Conservation (phyloP, 2,329 filamentous ascomycete species). For the Colletotrichum spinosum region DNA sequence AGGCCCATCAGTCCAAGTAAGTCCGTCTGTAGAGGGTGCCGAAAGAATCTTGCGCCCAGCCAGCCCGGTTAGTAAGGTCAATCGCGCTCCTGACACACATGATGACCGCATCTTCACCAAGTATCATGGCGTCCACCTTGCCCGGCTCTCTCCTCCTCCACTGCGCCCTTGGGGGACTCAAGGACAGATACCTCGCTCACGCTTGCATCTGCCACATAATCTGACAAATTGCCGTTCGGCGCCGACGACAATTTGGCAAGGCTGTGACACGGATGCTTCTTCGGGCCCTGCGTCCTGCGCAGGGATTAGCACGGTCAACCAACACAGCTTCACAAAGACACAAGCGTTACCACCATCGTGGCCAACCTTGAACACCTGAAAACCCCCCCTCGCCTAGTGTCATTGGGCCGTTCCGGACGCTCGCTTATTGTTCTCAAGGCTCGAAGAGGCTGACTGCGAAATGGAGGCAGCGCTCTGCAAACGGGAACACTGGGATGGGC, state of each 20-base stretch:
- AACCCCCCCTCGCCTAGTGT: constrained; percentile 25
- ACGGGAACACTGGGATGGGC: constrained; percentile 27
- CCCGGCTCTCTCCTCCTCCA: constrained; percentile 8
- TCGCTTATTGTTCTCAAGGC: constrained; percentile 16
- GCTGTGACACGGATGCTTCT: constrained; percentile 28
- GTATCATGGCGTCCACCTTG: constrained; percentile 27
- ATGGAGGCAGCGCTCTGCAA: constrained; percentile 25
- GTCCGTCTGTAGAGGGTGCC: constrained; percentile 1
- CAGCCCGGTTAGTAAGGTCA: constrained; percentile 17
- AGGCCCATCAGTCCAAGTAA: not conserved
- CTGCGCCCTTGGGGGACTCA: constrained; percentile 19
- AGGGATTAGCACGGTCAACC: no score
- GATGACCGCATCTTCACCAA: constrained; percentile 36
- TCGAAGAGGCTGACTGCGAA: constrained; percentile 33
- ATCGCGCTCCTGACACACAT: constrained; percentile 31
- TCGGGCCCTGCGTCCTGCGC: constrained; percentile 19
- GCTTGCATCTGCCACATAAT: constrained; percentile 31
- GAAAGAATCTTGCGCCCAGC: constrained; percentile 14
- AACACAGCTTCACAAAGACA: not conserved
- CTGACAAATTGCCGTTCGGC: constrained; percentile 27
- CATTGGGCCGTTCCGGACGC: constrained; percentile 19
- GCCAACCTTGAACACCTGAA: constrained; percentile 7
- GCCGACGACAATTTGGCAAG: constrained; percentile 11
- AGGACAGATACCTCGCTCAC: constrained; percentile 22
- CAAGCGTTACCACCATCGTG: constrained; percentile 33